These are phyloP conservation scores for Scenedesmus sp. DNA, from an alignment of 163 green algal species.

Conservation along the genomic window DNA sequence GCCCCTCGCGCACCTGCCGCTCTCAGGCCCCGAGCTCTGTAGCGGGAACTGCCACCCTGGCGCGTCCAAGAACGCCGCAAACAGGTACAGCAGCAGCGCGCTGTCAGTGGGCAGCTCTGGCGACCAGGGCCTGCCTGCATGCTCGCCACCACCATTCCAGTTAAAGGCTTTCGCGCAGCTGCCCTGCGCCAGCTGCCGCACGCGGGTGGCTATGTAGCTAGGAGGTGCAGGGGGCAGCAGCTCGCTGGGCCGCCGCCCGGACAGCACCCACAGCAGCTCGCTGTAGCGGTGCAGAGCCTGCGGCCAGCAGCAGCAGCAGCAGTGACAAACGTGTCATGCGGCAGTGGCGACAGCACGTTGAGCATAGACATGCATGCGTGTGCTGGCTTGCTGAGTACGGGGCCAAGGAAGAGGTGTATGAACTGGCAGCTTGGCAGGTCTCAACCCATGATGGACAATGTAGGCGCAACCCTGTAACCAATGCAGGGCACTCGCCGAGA, in stretches of 20 bases:
- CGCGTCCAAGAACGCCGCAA: conserved; percentile 81
- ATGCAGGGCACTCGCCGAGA: too few relatives aligned
- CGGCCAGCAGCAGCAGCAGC: neutral
- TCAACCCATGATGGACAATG: too few relatives aligned
- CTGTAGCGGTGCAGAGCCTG: conserved; percentile 50
- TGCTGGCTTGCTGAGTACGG: too few relatives aligned
- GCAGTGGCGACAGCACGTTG: too few relatives aligned
- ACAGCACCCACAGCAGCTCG: conserved; percentile 73
- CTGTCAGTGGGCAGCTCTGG: conserved; percentile 85
- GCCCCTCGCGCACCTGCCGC: conserved; percentile 12
- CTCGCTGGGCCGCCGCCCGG: conserved; percentile 73
- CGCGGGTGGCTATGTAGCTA: conserved; percentile 76
- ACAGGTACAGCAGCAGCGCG: conserved; percentile 82
- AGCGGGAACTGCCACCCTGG: conserved; percentile 77
- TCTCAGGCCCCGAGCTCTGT: neutral
- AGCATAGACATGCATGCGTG: too few relatives aligned
- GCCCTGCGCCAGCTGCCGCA: conserved; percentile 67
- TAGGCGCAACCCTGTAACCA: too few relatives aligned
- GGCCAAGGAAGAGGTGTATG: too few relatives aligned
- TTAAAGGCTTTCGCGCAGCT: conserved; percentile 61
- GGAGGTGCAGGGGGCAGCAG: conserved; percentile 80
- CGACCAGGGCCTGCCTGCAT: conserved; percentile 75
- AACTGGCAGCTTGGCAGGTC: too few relatives aligned
- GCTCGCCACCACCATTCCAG: conserved; percentile 71
- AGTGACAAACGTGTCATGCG: neutral